Evolutionary conservation across 768 basidiomycete species (phyloP), one percentile per base, ranked within the genome.

Genomic region (Sporobolomyces phaffii): DNA sequence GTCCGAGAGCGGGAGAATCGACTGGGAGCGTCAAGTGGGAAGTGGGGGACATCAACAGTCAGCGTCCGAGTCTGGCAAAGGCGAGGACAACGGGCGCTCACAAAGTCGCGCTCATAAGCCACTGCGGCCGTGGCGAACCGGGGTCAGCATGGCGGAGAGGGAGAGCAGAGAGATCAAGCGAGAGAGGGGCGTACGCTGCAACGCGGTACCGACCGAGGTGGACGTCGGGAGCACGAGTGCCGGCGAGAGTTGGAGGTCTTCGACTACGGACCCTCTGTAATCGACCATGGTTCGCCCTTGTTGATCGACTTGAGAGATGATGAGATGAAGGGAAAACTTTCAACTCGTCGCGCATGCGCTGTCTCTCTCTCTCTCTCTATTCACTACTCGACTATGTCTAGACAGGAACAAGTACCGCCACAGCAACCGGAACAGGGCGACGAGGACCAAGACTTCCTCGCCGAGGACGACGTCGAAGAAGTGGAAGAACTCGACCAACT

Each of bases 401-500:
- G 3, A 24, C 15, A 43, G 20, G 33, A 59, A 18, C 34, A 47
- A n/a, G n/a, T n/a, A n/a, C n/a, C n/a, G n/a, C n/a, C n/a, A 28
- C 17, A 20, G 1, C 17, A 2, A 13, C 56, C 26, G 5, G 36
- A 60, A 9, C n/a, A 62, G 8, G 20, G 43, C 26, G 33, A 49
- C 14, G 47, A 49, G 10, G 62, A 49, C 8, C 40, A 52, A 26
- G 62, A 62, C 11, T 72, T 40, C 60, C 50, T 72, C 40, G 53
- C 50, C 4, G 61, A 72, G 22, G 70, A 90, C 87, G 88, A 89
- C 7, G 83, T 84, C 41, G 77, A 82, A 13, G 76, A 78, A 22
- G 73, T 68, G 9, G 75, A 77, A 26, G 60, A 70, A 45, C 20
- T 65, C 15, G 38, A 38, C 5, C 40, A 33, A 13, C 31, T 31